Percentiles rank a stretch among this genome's conserved stretches.
Evolutionary conservation across 2,329 filamentous ascomycete species (phyloP).

Genomic region (Calycina marina): DNA sequence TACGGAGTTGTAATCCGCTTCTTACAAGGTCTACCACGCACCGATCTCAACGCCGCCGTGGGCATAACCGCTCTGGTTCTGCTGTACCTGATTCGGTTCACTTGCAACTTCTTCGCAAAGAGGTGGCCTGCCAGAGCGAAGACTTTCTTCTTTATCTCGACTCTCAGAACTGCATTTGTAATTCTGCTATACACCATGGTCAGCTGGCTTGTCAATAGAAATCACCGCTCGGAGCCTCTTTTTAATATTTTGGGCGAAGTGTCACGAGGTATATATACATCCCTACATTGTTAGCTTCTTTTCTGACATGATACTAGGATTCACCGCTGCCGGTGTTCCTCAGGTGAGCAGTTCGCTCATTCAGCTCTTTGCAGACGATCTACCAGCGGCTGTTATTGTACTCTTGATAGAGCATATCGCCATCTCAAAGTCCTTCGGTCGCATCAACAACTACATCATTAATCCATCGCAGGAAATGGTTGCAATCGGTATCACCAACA

Average conservation of each 20-base stretch:
- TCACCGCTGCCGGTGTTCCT: constrained; percentile 65
- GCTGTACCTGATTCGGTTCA: constrained; percentile 60
- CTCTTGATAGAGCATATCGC: constrained; percentile 93
- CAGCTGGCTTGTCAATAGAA: constrained; percentile 69
- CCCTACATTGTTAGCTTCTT: neutral
- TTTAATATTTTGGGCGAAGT: constrained; percentile 67
- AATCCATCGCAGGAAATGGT: constrained; percentile 93
- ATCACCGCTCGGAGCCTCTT: constrained; percentile 43
- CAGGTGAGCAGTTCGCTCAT: constrained; percentile 52
- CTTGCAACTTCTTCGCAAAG: constrained; percentile 51
- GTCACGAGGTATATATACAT: constrained; percentile 61
- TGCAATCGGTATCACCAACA: constrained; percentile 79
- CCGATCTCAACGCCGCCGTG: constrained; percentile 69
- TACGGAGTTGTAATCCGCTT: constrained; percentile 77
- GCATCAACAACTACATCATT: constrained; percentile 92
- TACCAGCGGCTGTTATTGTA: constrained; percentile 85
- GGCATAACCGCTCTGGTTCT: constrained; percentile 68
- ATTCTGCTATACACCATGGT: constrained; percentile 87
- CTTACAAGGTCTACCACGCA: constrained; percentile 52
- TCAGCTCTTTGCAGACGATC: constrained; percentile 49
- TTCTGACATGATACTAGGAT: constrained; percentile 39
- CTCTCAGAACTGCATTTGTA: constrained; percentile 78
- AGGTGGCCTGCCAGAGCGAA: constrained; percentile 56
- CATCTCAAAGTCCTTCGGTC: constrained; percentile 91
- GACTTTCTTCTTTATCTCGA: constrained; percentile 78